Base-by-base conservation (phyloP, 345 rosid species). In the Eucalyptus dawsonii region DNA sequence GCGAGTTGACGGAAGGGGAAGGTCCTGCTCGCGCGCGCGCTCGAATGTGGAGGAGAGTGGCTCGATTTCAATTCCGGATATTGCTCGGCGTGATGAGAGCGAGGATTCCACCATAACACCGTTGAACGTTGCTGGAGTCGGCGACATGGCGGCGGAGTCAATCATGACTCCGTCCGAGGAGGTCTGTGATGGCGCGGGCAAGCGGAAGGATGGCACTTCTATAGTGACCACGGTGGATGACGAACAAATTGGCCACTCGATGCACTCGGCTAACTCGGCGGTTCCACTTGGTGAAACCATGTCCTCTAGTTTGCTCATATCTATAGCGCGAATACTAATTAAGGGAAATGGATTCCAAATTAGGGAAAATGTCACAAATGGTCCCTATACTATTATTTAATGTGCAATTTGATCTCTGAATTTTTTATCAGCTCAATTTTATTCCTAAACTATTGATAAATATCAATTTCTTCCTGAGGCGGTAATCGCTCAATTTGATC, bases 261-360 rank as follows among this genome's bases (percentile, higher is more conserved):
- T 19, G 51, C 17, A 50, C 51, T 50, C 3, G 3, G 51, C 17
- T 44, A 53, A 89, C 45, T 87, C 87, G 31, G 27, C 50, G 6
- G 8, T 31, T 37, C 24, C n/a, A 10, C 80, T 87, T 44, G 80
- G 50, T n/a, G 89, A 27, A 53, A 54, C 72, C 45, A 49, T n/a
- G 14, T 31, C 90, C 29, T 80, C 93, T 67, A 91, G 91, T 91
- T 92, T 93, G 86, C 93, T 94, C 58, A 90, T 90, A 65, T 90
- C 88, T 50, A 29, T 93, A 50, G 95, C 90, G 85, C 93, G 88
- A 6, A 86, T 96, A 89, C 87, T 96, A 89, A 92, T 94, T 53
- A 95, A 94, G 93, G 97, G 96, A 80, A 90, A 95, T 89, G 94
- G 91, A 45, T 93, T 97, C 90, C 97, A 96, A 89, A 11, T 47